These are phyloP conservation scores for Inga oerstediana DNA, from an alignment of 306 rosid genomes.

Conservation along the genomic window DNA sequence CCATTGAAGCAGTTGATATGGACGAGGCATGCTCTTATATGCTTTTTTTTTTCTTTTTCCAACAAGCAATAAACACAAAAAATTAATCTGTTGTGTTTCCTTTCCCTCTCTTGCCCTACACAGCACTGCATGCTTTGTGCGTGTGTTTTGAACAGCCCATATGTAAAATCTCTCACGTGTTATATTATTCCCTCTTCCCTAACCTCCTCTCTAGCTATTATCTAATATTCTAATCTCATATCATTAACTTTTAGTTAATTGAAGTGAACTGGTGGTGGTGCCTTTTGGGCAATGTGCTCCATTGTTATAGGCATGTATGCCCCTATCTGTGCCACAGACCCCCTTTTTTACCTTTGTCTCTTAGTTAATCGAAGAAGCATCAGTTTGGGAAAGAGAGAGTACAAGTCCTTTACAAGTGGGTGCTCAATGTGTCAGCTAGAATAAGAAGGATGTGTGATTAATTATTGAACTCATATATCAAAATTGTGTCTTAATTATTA, in stretches of 20 bases:
- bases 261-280: neutral
- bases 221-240: neutral
- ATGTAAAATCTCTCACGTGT: slow-evolving; percentile 30
- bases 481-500: no score
- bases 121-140: neutral
- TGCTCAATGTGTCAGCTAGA: neutral
- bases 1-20: no score
- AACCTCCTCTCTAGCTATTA: neutral
- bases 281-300: slow-evolving; percentile 15
- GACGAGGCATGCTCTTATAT: no score
- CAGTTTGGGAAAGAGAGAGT: slow-evolving; percentile 12
- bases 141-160: slow-evolving; percentile 10
- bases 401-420: neutral
- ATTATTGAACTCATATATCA: no score
- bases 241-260: slow-evolving; percentile 31
- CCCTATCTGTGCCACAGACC: neutral
- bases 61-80: no score
- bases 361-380: slow-evolving; percentile 11
- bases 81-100: no score
- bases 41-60: no score
- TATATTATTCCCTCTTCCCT: neutral
- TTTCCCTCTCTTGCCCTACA: no score
- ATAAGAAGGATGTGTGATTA: neutral
- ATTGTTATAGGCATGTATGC: slow-evolving; percentile 9
- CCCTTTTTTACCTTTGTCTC: slow-evolving; percentile 12